Evolutionary conservation across 228 moss, liverwort and hornwort genomes (phyloP), one percentile per base, ranked within the genome.

Genomic region (Sphagnum magellanicum): DNA sequence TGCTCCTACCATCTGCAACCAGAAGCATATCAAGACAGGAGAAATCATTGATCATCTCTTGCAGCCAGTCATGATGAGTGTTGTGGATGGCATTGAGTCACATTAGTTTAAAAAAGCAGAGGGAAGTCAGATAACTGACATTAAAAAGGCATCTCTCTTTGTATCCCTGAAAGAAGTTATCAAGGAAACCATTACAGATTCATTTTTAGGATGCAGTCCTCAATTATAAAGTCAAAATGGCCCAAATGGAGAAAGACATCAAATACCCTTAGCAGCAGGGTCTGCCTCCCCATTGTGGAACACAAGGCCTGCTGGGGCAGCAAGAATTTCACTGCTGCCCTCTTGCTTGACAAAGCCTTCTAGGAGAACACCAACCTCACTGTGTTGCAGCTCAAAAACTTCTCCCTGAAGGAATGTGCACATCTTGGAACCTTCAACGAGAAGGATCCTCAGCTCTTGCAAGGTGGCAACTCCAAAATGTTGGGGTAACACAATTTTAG

Each of bases 311-410:
- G 91, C 90, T 6, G 98, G 98, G 66, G 98, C 89, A 60, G 84
- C 72, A 11, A 98, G 74, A 48, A 92, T 84, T 14, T 91, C 90
- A 13, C 77, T 70, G 72, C 78, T 88, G 12, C 78, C 82, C 73
- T 98, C 94, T 75, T 75, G 91, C 59, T 83, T 84, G 53, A 98
- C 75, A 71, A 92, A 92, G 48, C 98, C 98, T 84, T 98, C 98
- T 72, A 98, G 76, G 64, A 98, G 74, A 63, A 98, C 64, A 6
- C 94, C 98, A 64, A 90, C 87, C 63, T 78, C 85, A 51, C 72
- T 74, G 7, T 68, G 60, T 51, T 83, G 84, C 63, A 94, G 73
- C 76, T 93, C 92, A 52, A 98, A 84, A 12, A 90, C 85, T 79
- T 98, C 98, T 50, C 92, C 89, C 1, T 86, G 82, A 16, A 94